Evolutionary conservation across 169 alveolate genomes (phyloP), one percentile per base, ranked within the genome.

Genomic region (Theileria equi): DNA sequence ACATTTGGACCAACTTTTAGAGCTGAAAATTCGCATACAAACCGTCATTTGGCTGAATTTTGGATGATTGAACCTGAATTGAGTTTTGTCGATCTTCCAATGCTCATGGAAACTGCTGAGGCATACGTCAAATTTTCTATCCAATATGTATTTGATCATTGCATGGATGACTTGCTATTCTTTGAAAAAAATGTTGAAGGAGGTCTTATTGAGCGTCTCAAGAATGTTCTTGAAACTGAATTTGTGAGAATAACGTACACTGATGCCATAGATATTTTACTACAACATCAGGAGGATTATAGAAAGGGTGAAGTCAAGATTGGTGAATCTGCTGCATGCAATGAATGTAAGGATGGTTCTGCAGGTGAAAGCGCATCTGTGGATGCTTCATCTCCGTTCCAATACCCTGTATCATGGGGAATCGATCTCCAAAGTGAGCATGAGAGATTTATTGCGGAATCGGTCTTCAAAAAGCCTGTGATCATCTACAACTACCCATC

Each of bases 51-150:
- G 45, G 98, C 99, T 6, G 99, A 98, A 79, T 98, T 98, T 84
- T 98, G 99, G 99, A 98, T 98, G 99, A 95, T 98, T 34, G 99
- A 98, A 81, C 99, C 99, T 11, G 99, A 98, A 89, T 82, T 92
- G 78, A 98, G 93, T 35, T 96, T 94, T 83, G 96, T 96, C 23
- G 98, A 94, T 55, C 81, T 96, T 26, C 88, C 80, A 28, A 98
- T 91, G 61, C 85, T 91, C 77, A 97, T 98, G 99, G 95, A 91
- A 43, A 77, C 94, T 17, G 99, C 99, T 25, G 99, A 98, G 90
- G 97, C 88, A 23, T 96, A 94, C 79, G 86, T 97, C 13, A 95
- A 95, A 81, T 96, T 89, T 82, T 90, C 98, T 71, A 90, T 97
- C 2, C 78, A 88, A 41, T 95, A 91, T 67, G 96, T 92, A 16